phyloP scores from a whole-genome alignment of 1,284 basidiomycete species.

The Phylloporus sp. region DNA sequence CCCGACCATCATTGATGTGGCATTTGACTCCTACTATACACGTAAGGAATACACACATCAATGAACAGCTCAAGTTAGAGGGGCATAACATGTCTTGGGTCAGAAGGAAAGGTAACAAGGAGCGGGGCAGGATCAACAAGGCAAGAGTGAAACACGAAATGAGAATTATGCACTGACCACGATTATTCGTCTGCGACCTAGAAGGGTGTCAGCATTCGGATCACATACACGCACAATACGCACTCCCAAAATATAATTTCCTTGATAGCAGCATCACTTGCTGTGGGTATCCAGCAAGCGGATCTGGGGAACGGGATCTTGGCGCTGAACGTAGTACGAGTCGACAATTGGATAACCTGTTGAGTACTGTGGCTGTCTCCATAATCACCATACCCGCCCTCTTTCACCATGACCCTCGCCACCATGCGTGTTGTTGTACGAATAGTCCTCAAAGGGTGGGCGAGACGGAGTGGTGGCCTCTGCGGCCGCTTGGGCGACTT shows the following conservation, averaged over 20 bases:
- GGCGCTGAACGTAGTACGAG: conserved; percentile 32
- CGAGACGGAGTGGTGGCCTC: conserved; percentile 59
- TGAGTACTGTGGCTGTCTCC: conserved; percentile 60
- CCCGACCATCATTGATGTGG: too few species aligned
- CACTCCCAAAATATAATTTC: conserved; percentile 38
- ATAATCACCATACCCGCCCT: conserved; percentile 58
- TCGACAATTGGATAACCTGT: conserved; percentile 36
- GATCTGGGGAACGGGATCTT: conserved; percentile 32
- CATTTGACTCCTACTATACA: background rate
- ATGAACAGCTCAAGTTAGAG: conserved; percentile 1
- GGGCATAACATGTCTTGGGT: conserved; percentile 3
- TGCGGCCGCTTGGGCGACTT: conserved; percentile 70
- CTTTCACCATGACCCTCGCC: too few species aligned
- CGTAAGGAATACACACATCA: conserved; percentile 4
- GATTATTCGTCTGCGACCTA: conserved; percentile 2
- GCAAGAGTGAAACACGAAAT: background rate
- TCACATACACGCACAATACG: conserved; percentile 12
- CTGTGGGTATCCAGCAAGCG: conserved; percentile 37
- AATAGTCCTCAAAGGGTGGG: conserved; percentile 54
- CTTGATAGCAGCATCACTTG: conserved; percentile 25
- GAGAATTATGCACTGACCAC: background rate
- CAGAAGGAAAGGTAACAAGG: background rate
- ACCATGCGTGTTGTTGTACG: conserved; percentile 38
- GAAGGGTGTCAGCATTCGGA: background rate
- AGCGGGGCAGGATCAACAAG: background rate